Evolutionary conservation across 805 yeast species (phyloP).

Genomic region (Candida silvicultrix): DNA sequence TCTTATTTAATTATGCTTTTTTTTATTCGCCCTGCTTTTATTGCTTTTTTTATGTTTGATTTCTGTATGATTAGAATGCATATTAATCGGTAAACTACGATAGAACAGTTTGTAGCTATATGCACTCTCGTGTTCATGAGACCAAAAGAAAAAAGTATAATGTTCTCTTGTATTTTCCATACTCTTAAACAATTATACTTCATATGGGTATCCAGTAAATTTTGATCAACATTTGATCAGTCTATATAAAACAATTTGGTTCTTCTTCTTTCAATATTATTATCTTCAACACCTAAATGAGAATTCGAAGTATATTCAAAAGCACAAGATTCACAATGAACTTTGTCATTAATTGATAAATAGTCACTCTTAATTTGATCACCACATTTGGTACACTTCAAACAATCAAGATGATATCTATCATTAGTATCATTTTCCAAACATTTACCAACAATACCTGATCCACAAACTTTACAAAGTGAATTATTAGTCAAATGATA

Average conservation of each 20-base stretch:
- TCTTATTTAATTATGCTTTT: too few relatives aligned
- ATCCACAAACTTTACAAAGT: conserved; percentile 61
- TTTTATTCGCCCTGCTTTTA: neutral
- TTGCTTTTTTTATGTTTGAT: neutral
- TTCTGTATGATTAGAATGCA: neutral
- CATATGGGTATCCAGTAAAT: neutral
- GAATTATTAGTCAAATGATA: conserved; percentile 72
- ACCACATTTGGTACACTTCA: conserved; percentile 60
- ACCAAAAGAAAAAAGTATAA: too few relatives aligned
- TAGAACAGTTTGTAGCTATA: too few relatives aligned
- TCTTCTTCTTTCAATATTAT: conserved; percentile 20
- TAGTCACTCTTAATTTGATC: conserved; percentile 47
- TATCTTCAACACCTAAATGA: neutral
- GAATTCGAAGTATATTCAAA: conserved; percentile 3
- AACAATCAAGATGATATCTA: conserved; percentile 72
- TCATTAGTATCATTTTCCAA: conserved; percentile 67
- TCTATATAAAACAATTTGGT: conserved; percentile 7
- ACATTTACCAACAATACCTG: conserved; percentile 88
- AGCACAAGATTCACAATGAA: conserved; percentile 43
- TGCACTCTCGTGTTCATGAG: too few relatives aligned
- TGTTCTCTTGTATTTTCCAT: neutral
- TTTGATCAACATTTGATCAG: neutral
- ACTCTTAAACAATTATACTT: neutral
- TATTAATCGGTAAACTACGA: neutral
- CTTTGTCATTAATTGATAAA: conserved; percentile 38